A percentile compares a stretch with the other conserved stretches of the same genome.
phyloP scores from a whole-genome alignment of 2,329 filamentous ascomycete species.

The Verticillium klebahnii region DNA sequence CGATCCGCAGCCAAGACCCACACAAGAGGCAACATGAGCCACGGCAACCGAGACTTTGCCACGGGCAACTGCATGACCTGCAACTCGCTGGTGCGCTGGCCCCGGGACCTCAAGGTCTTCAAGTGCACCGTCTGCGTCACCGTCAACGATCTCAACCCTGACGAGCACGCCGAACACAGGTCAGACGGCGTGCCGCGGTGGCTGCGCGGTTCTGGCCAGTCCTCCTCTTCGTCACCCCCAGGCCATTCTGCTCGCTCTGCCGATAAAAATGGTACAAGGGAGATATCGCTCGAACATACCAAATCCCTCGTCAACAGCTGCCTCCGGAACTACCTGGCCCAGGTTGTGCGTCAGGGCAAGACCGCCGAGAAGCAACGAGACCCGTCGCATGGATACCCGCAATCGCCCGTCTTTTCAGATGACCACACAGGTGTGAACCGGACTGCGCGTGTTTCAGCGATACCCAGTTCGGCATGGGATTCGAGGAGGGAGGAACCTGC shows the following conservation, averaged over 20 bases:
- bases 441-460: background rate
- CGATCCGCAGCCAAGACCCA: constrained; percentile 21
- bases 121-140: constrained; percentile 80
- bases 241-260: constrained; percentile 3
- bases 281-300: constrained; percentile 57
- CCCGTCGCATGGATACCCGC: background rate
- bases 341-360: constrained; percentile 15
- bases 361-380: background rate
- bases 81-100: constrained; percentile 75
- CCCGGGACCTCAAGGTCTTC: constrained; percentile 66
- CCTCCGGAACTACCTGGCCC: constrained; percentile 30
- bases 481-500: background rate
- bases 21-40: constrained; percentile 24
- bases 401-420: constrained; percentile 7
- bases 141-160: constrained; percentile 65
- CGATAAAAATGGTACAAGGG: constrained; percentile 10
- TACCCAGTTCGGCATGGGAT: background rate
- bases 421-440: background rate
- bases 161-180: constrained; percentile 4
- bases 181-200: constrained; percentile 9
- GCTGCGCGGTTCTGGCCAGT: constrained; percentile 7
- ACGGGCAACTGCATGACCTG: constrained; percentile 83
- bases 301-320: constrained; percentile 41
- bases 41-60: constrained; percentile 51
- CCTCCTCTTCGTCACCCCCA: constrained; percentile 8